phyloP scores from a whole-genome alignment of 192 early-diverging fungal species.

The Umbelopsis sp. region DNA sequence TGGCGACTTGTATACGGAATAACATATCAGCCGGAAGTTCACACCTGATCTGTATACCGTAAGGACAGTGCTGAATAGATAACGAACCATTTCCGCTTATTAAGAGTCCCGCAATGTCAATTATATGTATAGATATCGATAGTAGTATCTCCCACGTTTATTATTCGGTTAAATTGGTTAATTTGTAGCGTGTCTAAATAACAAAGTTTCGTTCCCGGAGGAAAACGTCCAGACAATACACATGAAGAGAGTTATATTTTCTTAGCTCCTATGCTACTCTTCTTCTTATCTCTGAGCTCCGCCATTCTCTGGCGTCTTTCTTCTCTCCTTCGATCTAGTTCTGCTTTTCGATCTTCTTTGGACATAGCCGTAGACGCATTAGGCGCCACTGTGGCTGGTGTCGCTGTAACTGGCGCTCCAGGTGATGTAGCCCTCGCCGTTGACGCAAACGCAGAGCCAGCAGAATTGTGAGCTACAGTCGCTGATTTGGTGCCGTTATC shows the following conservation, averaged over 20 bases:
- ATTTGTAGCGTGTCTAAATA: background rate
- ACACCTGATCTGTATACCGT: too few species aligned
- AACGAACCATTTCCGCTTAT: too few species aligned
- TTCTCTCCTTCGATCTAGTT: slow-evolving; percentile 53
- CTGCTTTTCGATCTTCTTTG: slow-evolving; percentile 53
- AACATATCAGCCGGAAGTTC: too few species aligned
- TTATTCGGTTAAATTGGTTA: too few species aligned
- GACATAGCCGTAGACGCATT: background rate
- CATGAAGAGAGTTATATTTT: background rate
- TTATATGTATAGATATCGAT: too few species aligned
- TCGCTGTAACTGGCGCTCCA: background rate
- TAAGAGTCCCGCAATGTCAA: too few species aligned
- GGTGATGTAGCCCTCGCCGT: too few species aligned
- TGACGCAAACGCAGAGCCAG: too few species aligned
- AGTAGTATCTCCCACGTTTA: too few species aligned
- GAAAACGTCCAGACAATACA: background rate
- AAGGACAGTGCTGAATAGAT: too few species aligned
- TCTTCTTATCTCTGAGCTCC: slow-evolving; percentile 46
- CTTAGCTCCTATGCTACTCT: slow-evolving; percentile 13
- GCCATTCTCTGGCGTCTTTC: slow-evolving; percentile 54
- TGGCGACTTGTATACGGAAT: too few species aligned
- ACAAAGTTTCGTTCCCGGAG: background rate
- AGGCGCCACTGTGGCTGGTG: background rate
- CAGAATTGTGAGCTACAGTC: background rate
- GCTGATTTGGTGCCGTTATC: background rate